phyloP scores from a whole-genome alignment of 805 yeast species.

The Metschnikowia hibisci region DNA sequence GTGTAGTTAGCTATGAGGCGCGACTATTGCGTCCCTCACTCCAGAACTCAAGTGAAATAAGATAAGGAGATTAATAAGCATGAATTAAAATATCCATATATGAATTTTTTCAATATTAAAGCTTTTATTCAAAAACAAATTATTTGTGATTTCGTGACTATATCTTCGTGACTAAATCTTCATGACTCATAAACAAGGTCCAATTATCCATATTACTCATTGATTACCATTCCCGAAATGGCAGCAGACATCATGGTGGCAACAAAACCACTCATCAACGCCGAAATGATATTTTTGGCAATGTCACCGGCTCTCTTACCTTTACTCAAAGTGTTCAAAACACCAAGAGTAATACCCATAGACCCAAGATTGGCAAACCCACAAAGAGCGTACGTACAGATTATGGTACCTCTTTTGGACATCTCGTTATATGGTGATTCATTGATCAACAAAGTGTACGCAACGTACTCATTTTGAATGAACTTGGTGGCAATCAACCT shows the following conservation, averaged over 20 bases:
- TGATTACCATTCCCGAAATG: constrained; percentile 61
- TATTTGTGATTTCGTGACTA: no score
- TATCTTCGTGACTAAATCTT: neutral
- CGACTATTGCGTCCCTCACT: no score
- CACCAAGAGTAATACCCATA: constrained; percentile 59
- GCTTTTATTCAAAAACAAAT: no score
- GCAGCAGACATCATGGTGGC: constrained; percentile 55
- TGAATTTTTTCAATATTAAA: no score
- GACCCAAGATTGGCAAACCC: constrained; percentile 63
- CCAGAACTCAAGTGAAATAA: no score
- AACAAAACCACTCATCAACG: constrained; percentile 50
- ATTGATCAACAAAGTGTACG: constrained; percentile 39
- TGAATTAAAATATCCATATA: no score
- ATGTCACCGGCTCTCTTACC: constrained; percentile 44
- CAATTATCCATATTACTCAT: constrained; percentile 30
- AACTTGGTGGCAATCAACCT: constrained; percentile 53
- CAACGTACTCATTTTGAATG: constrained; percentile 61
- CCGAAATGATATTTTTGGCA: constrained; percentile 42
- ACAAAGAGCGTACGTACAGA: constrained; percentile 60
- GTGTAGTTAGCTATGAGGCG: no score
- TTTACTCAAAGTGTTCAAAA: constrained; percentile 54
- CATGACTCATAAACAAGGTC: neutral
- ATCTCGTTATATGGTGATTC: constrained; percentile 44
- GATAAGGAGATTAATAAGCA: no score
- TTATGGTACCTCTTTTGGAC: constrained; percentile 48